These are phyloP conservation scores for Podaxis pistillaris DNA, from an alignment of 768 basidiomycete species.

Conservation along the genomic window DNA sequence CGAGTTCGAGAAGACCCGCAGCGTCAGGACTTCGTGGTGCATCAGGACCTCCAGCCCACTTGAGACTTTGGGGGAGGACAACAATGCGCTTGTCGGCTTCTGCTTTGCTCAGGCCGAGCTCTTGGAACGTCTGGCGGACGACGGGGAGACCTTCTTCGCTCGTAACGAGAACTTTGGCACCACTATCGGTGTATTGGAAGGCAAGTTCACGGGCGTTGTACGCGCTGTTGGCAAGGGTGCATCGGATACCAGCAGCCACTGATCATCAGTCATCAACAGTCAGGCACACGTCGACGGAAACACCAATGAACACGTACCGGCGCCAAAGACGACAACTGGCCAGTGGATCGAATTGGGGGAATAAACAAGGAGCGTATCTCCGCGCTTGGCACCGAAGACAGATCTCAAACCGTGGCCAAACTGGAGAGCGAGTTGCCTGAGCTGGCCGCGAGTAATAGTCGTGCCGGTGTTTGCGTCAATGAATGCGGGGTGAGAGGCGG, in stretches of 20 bases:
- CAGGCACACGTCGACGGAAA: neutral
- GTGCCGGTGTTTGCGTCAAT: slow-evolving; percentile 63
- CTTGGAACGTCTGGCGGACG: slow-evolving; percentile 56
- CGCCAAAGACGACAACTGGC: slow-evolving; percentile 47
- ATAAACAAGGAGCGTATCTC: slow-evolving; percentile 63
- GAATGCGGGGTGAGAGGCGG: slow-evolving; percentile 49
- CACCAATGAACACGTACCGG: slow-evolving; percentile 28
- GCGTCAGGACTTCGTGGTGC: slow-evolving; percentile 24
- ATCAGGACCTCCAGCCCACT: slow-evolving; percentile 44
- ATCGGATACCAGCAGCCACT: slow-evolving; percentile 65
- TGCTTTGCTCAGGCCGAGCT: slow-evolving; percentile 41
- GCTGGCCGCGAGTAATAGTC: slow-evolving; percentile 52
- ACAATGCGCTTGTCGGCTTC: slow-evolving; percentile 57
- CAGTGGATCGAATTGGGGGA: slow-evolving; percentile 64
- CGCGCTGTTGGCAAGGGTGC: slow-evolving; percentile 71
- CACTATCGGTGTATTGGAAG: slow-evolving; percentile 69
- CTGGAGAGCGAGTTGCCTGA: slow-evolving; percentile 51
- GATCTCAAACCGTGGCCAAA: slow-evolving; percentile 57
- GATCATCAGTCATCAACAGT: slow-evolving; percentile 14
- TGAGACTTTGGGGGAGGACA: slow-evolving; percentile 47
- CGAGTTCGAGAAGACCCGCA: slow-evolving; percentile 35
- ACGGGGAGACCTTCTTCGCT: slow-evolving; percentile 58
- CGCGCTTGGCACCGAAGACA: slow-evolving; percentile 34
- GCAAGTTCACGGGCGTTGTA: slow-evolving; percentile 69
- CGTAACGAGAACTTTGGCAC: slow-evolving; percentile 60